These are phyloP conservation scores for Aspergillus avenaceus DNA, from an alignment of 495 filamentous ascomycete species.

Conservation along the genomic window DNA sequence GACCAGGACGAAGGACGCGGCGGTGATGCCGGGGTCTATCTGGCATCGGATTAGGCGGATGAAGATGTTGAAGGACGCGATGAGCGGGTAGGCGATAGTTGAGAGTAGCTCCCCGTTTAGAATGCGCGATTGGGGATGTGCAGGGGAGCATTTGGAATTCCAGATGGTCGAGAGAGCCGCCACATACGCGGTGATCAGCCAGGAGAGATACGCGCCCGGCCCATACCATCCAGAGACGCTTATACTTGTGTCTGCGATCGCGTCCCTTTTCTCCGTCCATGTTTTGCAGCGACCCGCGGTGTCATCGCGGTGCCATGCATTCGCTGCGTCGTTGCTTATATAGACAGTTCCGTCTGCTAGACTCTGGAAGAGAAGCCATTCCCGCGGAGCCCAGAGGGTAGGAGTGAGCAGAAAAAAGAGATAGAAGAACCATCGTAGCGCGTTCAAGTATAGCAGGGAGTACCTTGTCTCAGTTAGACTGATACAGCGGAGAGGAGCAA, in stretches of 20 bases:
- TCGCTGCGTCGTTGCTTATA: background rate
- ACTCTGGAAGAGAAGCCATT: background rate
- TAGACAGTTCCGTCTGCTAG: background rate
- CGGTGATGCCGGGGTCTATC: background rate
- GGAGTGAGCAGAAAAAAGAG: background rate
- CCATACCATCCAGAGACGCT: constrained; percentile 1
- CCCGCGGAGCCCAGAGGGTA: background rate
- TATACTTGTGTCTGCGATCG: background rate
- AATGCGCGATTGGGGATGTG: background rate
- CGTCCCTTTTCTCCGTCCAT: background rate
- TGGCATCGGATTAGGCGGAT: background rate
- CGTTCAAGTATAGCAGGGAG: background rate
- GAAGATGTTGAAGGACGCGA: background rate
- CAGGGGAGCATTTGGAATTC: background rate
- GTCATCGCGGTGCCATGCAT: background rate
- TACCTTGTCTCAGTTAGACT: background rate
- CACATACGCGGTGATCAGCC: constrained; percentile 1
- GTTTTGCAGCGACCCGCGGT: background rate
- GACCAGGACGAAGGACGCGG: background rate
- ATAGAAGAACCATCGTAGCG: background rate
- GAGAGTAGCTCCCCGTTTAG: background rate
- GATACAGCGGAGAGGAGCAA: too few species aligned
- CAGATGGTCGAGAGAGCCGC: background rate
- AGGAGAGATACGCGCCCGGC: constrained; percentile 2
- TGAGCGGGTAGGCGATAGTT: background rate